Conservation (phyloP, 768 basidiomycete genomes). For the Tulasnella sp. region DNA sequence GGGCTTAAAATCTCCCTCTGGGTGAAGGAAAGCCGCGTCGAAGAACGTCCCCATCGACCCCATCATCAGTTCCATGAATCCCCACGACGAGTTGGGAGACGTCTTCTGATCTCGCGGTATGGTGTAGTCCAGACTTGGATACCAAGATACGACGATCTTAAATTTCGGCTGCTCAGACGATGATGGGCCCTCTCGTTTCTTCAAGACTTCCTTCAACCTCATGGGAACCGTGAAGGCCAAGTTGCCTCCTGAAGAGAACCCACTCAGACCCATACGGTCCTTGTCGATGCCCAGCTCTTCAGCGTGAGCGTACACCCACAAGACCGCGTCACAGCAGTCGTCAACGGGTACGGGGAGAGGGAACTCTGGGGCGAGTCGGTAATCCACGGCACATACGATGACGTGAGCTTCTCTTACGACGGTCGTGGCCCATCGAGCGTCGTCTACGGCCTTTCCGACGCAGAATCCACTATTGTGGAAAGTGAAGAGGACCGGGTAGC, state of each 20-base stretch:
- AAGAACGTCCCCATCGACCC: too few species aligned
- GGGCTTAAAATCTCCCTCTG: slow-evolving; percentile 50
- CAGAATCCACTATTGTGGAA: slow-evolving; percentile 8
- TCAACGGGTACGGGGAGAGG: slow-evolving; percentile 61
- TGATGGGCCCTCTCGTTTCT: not conserved
- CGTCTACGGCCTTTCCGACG: slow-evolving; percentile 17
- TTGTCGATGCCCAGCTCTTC: slow-evolving; percentile 39
- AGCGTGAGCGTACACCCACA: slow-evolving; percentile 48
- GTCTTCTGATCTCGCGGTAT: slow-evolving; percentile 27
- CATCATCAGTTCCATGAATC: slow-evolving; percentile 59
- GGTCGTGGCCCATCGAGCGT: slow-evolving; percentile 16
- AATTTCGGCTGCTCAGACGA: not conserved
- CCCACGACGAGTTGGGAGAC: slow-evolving; percentile 37
- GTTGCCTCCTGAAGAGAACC: slow-evolving; percentile 49
- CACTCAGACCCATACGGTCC: slow-evolving; percentile 53
- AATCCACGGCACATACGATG: slow-evolving; percentile 56
- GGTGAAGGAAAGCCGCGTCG: slow-evolving; percentile 51
- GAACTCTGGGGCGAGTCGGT: slow-evolving; percentile 59
- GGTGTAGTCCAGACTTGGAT: not conserved
- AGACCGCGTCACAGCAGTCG: slow-evolving; percentile 52
- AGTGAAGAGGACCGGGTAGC: slow-evolving; percentile 12
- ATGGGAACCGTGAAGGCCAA: not conserved
- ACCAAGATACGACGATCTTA: not conserved
- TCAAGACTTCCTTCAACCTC: not conserved
- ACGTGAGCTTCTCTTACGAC: slow-evolving; percentile 33